Evolutionary conservation across 805 yeast species (phyloP).

Genomic region (Teunomyces cretensis): DNA sequence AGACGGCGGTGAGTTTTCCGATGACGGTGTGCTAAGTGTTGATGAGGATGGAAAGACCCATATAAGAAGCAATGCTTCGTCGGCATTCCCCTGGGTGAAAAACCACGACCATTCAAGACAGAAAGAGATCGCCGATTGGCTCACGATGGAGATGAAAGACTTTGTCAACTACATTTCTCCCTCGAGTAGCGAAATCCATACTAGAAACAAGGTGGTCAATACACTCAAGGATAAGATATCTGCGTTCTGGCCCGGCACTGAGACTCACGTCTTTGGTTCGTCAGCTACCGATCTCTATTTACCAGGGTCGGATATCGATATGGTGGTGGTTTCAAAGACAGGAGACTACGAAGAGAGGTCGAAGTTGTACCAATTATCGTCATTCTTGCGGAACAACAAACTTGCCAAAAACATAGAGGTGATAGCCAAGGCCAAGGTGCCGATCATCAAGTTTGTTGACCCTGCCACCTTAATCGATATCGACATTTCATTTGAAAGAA

Average conservation of each 20-base stretch:
- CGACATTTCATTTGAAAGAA: constrained; percentile 87
- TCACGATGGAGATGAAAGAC: constrained; percentile 80
- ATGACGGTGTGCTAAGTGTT: constrained; percentile 30
- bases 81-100: constrained; percentile 70
- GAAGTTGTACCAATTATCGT: constrained; percentile 70
- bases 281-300: constrained; percentile 89
- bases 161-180: constrained; percentile 87
- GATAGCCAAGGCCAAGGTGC: constrained; percentile 87
- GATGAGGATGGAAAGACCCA: constrained; percentile 11
- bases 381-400: constrained; percentile 57
- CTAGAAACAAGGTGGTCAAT: constrained; percentile 64
- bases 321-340: constrained; percentile 71
- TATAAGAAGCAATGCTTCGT: constrained; percentile 23
- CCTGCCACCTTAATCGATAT: constrained; percentile 67
- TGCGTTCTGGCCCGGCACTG: constrained; percentile 73
- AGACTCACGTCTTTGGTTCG: constrained; percentile 87
- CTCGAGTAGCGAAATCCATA: constrained; percentile 64
- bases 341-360: constrained; percentile 62
- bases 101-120: constrained; percentile 76
- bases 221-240: constrained; percentile 53
- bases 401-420: constrained; percentile 78
- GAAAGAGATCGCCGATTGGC: constrained; percentile 80
- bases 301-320: constrained; percentile 95
- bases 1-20: constrained; percentile 24
- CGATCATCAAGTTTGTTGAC: constrained; percentile 89